Base-by-base conservation (phyloP, 805 yeast species). In the Kluyveromyces siamensis region DNA sequence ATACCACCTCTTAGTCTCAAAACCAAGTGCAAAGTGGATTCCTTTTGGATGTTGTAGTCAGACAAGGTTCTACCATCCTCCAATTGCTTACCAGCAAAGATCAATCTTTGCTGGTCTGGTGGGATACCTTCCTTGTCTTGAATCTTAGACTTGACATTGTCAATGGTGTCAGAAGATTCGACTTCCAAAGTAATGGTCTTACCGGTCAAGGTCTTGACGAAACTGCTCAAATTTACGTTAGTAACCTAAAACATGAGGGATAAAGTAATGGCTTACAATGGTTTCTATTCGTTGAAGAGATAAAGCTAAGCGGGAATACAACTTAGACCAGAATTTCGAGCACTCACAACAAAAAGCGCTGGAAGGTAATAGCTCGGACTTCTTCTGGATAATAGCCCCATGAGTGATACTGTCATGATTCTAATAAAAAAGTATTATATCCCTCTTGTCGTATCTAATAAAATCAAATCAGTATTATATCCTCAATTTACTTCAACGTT, bases 41-140 rank as follows among this genome's bases (percentile, higher is more conserved):
- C 99, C 86, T 91, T 91, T 80, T 91, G 98, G 79, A 91, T 93
- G 89, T 91, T 91, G 95, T 93, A 93, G 81, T 91, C 98, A 62
- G 96, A 86, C 66, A 91, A 81, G 62, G 98, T 93, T 83, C 98
- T 88, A 72, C 97, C 97, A 69, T 91, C 97, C 80, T 91, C 97
- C 71, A 91, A 87, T 80, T 91, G 99, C 83, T 91, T 91, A 81
- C 99, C 99, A 71, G 98, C 98, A 72, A 93, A 91, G 83, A 91
- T 91, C 70, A 93, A 85, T 81, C 99, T 88, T 80, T 91, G 98
- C 76, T 91, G 98, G 77, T 91, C 97, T 69, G 98, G 97, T 74
- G 98, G 98, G 65, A 91, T 91, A 72, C 97, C 97, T 76, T 91
- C 98, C 83, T 90, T 90, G 84, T 91, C 96, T 79, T 88, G 96